Base-by-base conservation (phyloP, 1,284 basidiomycete genomes). In the Boletus mariae region DNA sequence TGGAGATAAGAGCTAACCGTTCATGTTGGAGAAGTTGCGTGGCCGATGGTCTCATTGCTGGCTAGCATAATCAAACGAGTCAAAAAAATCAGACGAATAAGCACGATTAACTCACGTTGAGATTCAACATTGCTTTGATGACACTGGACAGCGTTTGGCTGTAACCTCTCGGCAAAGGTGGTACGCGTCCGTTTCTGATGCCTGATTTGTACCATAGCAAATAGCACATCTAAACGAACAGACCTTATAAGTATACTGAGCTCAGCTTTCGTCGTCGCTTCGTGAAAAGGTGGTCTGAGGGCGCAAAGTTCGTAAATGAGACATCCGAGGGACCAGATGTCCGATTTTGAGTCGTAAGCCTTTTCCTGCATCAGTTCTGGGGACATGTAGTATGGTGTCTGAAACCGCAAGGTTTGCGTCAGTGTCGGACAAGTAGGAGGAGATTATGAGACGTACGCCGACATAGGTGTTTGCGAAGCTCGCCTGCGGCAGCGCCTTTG, bases 361-460 rank as follows among this genome's bases (percentile, higher is more conserved):
- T 92, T 94, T 65, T 97, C 94, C 70, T 93, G 92, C 78, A 98
- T 93, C 23, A 98, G 80, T 71, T 98, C 95, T 0, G 96, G 95
- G 1, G 93, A 95, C 95, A 99, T 98, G 73, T 99, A 98, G 65
- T 98, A 95, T 2, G 96, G 96, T 9, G 95, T 98, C 91, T 94
- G 60, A 38, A 40, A 15, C 8, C 11, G 3, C 1, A 11, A 25
- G 4, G 42, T 38, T 35, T 20, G 23, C 10, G 50, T 50, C n/a
- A 35, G 15, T 29, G 25, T 41, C 11, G 12, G 8, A n/a, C 3
- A 17, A 45, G 51, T 41, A 17, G 23, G 15, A 17, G 35, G 44
- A 35, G 4, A 15, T 23, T 1, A 12, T 35, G 45, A 3, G 13
- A 75, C 90, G 58, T 68, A 95, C 93, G 47, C 96, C 95, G 58